Base-by-base conservation (phyloP, 1,284 basidiomycete genomes). In the Cutaneotrichosporon cavernicola region DNA sequence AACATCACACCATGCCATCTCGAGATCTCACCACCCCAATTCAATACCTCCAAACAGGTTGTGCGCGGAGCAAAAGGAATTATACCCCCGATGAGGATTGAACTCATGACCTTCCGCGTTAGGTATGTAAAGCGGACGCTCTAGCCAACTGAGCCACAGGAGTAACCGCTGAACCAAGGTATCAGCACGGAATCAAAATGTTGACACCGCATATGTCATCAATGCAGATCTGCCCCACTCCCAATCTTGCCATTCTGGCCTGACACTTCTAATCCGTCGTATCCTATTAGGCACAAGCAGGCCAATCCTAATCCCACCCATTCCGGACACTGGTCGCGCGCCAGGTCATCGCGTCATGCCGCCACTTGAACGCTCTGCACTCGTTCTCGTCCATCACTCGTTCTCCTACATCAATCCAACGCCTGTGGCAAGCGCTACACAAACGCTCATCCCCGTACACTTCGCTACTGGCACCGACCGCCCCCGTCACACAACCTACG, bases 141-240 rank as follows among this genome's bases (percentile, higher is more conserved):
- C 57, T 58, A 58, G 46, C 57, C 57, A 58, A 47, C 57, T 58
- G 57, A 58, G 57, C 57, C 46, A 58, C 30, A 58, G 43, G 57
- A 47, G 46, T 43, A 4, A 16, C n/a, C 8, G 26, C 22, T 50
- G 8, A 21, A 30, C 49, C 22, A 50, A 13, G 9, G 49, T 7
- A 10, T 10, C 22, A 31, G 49, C 16, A 10, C 49, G 30, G 43
- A 46, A 46, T n/a, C 43, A 46, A 46, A 46, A 43, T 13, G 40
- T 18, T 16, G 5, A 36, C 34, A 36, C 2, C 11, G 7, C 5
- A 13, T 36, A 36, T 36, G 34, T 9, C 34, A 9, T 5, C 34
- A 9, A 13, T 5, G 2, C 34, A 2, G 5, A 8, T 36, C 34
- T 36, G 34, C 34, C 34, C 34, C 34, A 36, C 34, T 36, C 34